Conservation (phyloP, 306 rosid species). For the Elaeagnus macrophylla region DNA sequence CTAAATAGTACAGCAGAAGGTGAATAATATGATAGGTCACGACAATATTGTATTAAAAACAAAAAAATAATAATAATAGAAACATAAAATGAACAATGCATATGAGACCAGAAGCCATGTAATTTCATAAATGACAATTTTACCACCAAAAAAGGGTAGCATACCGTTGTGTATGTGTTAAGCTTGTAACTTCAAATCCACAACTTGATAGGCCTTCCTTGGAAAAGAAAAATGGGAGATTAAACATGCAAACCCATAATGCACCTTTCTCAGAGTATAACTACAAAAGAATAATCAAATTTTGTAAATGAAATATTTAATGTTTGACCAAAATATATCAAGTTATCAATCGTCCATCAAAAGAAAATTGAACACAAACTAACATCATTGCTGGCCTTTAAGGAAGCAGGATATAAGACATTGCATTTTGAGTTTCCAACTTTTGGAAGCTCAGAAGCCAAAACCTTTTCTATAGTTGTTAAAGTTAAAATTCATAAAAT, state of each 20-base stretch:
- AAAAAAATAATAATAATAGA: too few relatives aligned
- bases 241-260: not conserved
- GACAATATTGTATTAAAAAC: too few relatives aligned
- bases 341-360: too few relatives aligned
- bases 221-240: constrained; percentile 25
- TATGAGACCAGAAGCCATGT: not conserved
- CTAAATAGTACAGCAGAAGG: too few relatives aligned
- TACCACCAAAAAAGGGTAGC: constrained; percentile 15
- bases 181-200: constrained; percentile 85
- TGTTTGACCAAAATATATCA: too few relatives aligned
- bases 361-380: constrained; percentile 34
- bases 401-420: constrained; percentile 92
- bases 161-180: constrained; percentile 91
- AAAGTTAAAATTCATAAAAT: constrained; percentile 22
- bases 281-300: not conserved
- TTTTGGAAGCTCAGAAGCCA: constrained; percentile 92
- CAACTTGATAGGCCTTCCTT: constrained; percentile 81
- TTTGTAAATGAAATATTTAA: not conserved
- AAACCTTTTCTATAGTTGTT: constrained; percentile 77
- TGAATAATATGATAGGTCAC: too few relatives aligned
- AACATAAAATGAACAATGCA: not conserved
- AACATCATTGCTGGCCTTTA: constrained; percentile 80
- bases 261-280: too few relatives aligned
- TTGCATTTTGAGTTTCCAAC: constrained; percentile 44
- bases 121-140: too few relatives aligned